Evolutionary conservation across 768 basidiomycete genomes (phyloP).

Genomic region (Amanita pseudoporphyria): DNA sequence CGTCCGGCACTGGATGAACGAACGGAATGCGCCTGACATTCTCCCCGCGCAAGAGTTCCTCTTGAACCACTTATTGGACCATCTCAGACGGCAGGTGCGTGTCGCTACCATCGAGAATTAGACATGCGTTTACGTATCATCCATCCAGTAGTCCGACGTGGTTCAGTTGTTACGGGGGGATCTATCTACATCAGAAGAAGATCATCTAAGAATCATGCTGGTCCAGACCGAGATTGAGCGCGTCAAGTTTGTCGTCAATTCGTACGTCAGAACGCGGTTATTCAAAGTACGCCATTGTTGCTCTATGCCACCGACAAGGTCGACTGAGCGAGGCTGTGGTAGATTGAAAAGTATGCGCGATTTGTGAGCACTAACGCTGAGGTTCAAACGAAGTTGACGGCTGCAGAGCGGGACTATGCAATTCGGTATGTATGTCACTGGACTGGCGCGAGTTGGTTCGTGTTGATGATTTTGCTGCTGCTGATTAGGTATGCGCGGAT

Average conservation of each 20-base stretch:
- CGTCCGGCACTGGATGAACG: conserved; percentile 81
- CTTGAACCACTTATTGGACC: conserved; percentile 58
- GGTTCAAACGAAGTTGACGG: conserved; percentile 70
- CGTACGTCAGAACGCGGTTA: conserved; percentile 79
- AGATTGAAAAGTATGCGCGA: conserved; percentile 88
- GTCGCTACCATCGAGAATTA: conserved; percentile 3
- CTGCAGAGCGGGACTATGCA: conserved; percentile 76
- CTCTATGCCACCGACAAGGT: conserved; percentile 1
- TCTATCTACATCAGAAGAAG: conserved; percentile 81
- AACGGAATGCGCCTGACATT: conserved; percentile 73
- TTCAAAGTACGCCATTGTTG: conserved; percentile 57
- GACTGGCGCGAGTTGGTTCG: too few species aligned
- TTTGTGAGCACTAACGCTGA: conserved; percentile 64
- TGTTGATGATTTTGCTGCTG: background rate
- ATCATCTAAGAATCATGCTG: conserved; percentile 87
- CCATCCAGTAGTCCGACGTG: conserved; percentile 63
- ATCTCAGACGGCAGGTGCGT: conserved; percentile 70
- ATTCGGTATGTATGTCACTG: conserved; percentile 39
- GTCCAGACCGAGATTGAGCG: conserved; percentile 93
- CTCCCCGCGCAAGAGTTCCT: conserved; percentile 65
- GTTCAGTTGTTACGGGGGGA: conserved; percentile 72
- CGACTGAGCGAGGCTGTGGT: background rate
- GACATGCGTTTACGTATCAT: conserved; percentile 8
- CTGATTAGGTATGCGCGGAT: conserved; percentile 61
- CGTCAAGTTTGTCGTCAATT: conserved; percentile 85